Evolutionary conservation across 495 filamentous ascomycete genomes (phyloP), one percentile per base, ranked within the genome.

Genomic region (Trichocladium antarcticum): DNA sequence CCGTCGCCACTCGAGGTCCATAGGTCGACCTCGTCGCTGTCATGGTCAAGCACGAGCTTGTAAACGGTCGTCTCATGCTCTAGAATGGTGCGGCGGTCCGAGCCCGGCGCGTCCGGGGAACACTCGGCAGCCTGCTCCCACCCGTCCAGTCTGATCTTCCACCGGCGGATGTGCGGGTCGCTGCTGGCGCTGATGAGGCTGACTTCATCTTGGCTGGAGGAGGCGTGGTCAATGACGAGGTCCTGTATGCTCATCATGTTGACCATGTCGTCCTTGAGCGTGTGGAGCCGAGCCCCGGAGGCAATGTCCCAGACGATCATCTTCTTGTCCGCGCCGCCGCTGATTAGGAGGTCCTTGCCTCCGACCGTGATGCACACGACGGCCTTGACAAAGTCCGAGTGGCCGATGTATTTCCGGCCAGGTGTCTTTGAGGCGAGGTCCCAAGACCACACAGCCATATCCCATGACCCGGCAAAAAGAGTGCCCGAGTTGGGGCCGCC

Each of bases 1-100:
- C 83, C 88, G 59, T 98, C 92, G 11, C 87, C 86, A 27, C 84
- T 89, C 2, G 89, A 83, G 11, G 89, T 94, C 86, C 85, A 96
- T 22, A 97, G 69, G 55, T 96, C 90, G 2, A 70, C 74, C 45
- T 87, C 85, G 28, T 68, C 69, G 28, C 57, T 53, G 21, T 55
- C 47, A 6, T 46, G 47, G 20, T 53, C 82, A 49, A 89, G 83
- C 20, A 70, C 64, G 9, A 96, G 64, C 57, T 75, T 81, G 64
- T 95, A 85, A 11, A 98, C 82, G 52, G 82, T 92, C 3, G 92
- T 98, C 19, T 94, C 88, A 65, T 96, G 90, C 39, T 82, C 81
- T 11, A 84, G 64, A 27, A 96, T 77, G 1, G 84, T 78, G 11
- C 77, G 74, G 0, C 71, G 68, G 42, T 66, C 65, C 12, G 64